These are phyloP conservation scores for Dipteronia sinensis DNA, from an alignment of 345 rosid genomes.

Conservation along the genomic window DNA sequence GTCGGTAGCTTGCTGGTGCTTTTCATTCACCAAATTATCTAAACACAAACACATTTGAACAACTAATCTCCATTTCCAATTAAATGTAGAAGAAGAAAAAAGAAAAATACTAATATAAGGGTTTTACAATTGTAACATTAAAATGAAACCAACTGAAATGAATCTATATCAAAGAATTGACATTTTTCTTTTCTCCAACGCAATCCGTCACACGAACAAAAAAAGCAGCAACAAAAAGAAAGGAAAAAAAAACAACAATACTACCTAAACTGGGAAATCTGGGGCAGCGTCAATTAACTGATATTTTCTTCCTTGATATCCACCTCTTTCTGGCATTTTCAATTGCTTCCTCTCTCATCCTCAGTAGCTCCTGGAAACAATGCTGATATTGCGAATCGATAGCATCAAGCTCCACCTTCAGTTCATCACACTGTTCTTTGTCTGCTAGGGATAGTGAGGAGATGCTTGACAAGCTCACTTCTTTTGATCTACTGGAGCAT, in stretches of 20 bases:
- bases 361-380: conserved; percentile 59
- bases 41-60: too few species aligned
- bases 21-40: too few species aligned
- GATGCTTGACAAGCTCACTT: conserved; percentile 36
- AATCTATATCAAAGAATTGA: conserved; percentile 7
- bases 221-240: conserved; percentile 3
- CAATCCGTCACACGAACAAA: neutral
- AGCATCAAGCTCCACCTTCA: conserved; percentile 55
- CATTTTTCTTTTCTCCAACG: conserved; percentile 7
- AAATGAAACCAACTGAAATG: conserved; percentile 17
- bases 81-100: neutral
- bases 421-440: conserved; percentile 41
- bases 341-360: conserved; percentile 68
- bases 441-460: conserved; percentile 39
- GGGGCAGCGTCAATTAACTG: conserved; percentile 23
- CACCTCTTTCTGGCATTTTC: conserved; percentile 63
- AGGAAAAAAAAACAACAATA: neutral
- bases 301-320: conserved; percentile 50
- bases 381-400: conserved; percentile 56
- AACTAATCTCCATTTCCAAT: too few species aligned
- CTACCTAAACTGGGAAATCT: neutral
- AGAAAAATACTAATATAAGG: neutral
- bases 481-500: conserved; percentile 45
- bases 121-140: neutral
- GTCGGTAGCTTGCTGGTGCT: too few species aligned